Percentiles rank a stretch among this genome's conserved stretches.
phyloP scores from a whole-genome alignment of 1,284 basidiomycete species.

The Puccinia horiana region DNA sequence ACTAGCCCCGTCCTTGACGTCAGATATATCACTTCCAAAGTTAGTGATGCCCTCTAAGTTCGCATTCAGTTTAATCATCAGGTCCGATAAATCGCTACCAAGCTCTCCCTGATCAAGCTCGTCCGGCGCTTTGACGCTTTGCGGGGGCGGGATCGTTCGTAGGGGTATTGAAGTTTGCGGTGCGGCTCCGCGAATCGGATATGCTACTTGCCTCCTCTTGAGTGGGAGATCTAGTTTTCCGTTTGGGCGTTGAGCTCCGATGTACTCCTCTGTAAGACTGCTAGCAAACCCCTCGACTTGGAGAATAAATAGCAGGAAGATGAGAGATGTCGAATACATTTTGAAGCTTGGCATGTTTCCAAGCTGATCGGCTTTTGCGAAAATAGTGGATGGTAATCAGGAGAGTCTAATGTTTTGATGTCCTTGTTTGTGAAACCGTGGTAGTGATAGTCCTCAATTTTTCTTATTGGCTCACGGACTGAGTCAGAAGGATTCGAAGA shows the following conservation, averaged over 20 bases:
- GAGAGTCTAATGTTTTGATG: background rate
- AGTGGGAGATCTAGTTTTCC: background rate
- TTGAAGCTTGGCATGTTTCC: background rate
- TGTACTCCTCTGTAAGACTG: background rate
- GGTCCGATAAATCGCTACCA: background rate
- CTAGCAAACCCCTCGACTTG: background rate
- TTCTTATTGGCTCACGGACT: too few relatives aligned
- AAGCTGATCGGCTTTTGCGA: background rate
- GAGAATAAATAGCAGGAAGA: background rate
- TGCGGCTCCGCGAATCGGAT: background rate
- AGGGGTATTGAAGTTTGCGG: background rate
- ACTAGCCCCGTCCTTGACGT: background rate
- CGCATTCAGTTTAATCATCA: background rate
- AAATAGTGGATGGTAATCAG: background rate
- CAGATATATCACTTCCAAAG: conserved; percentile 19
- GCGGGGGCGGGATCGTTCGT: background rate
- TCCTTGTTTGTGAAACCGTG: background rate
- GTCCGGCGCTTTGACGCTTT: background rate
- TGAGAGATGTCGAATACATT: background rate
- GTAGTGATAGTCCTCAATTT: too few relatives aligned
- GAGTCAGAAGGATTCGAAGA: too few relatives aligned
- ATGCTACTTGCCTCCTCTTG: background rate
- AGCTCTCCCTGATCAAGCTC: conserved; percentile 1
- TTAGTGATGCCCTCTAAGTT: conserved; percentile 13
- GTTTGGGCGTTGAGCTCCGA: background rate